These are phyloP conservation scores for Coniosporium apollinis DNA, from an alignment of 495 filamentous ascomycete genomes.

Conservation along the genomic window DNA sequence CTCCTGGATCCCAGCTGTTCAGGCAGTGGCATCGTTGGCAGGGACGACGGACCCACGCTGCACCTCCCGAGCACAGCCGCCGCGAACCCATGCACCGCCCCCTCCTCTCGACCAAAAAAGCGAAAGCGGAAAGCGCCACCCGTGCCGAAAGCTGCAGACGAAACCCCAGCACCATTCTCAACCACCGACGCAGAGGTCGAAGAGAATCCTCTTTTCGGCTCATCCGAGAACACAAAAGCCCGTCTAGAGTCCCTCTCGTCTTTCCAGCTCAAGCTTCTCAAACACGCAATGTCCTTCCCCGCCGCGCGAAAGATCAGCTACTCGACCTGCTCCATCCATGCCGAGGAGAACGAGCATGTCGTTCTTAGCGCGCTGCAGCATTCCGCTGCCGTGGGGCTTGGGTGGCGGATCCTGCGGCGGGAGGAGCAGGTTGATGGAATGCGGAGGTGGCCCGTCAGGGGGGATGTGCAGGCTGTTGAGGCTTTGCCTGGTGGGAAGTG, in stretches of 20 bases:
- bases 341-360: slow-evolving; percentile 76
- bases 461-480: slow-evolving; percentile 19
- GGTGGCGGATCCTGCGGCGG: slow-evolving; percentile 59
- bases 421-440: slow-evolving; percentile 56
- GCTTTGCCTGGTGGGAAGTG: slow-evolving; percentile 14
- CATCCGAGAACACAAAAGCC: slow-evolving; percentile 8
- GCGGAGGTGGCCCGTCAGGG: slow-evolving; percentile 53
- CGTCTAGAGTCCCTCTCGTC: slow-evolving; percentile 41
- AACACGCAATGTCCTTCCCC: slow-evolving; percentile 59
- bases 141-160: background rate
- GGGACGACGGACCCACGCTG: slow-evolving; percentile 52
- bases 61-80: slow-evolving; percentile 16
- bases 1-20: slow-evolving; percentile 88
- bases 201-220: background rate
- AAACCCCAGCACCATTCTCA: background rate
- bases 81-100: slow-evolving; percentile 5
- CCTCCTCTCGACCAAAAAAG: slow-evolving; percentile 16
- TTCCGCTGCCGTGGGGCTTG: slow-evolving; percentile 42
- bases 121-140: slow-evolving; percentile 6
- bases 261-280: slow-evolving; percentile 23
- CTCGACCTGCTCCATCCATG: slow-evolving; percentile 78
- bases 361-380: slow-evolving; percentile 52
- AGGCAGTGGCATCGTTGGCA: slow-evolving; percentile 81
- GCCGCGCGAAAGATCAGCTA: slow-evolving; percentile 66
- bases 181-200: background rate